Base-by-base conservation (phyloP, 805 yeast species). In the Pichia rugopelliculosa region DNA sequence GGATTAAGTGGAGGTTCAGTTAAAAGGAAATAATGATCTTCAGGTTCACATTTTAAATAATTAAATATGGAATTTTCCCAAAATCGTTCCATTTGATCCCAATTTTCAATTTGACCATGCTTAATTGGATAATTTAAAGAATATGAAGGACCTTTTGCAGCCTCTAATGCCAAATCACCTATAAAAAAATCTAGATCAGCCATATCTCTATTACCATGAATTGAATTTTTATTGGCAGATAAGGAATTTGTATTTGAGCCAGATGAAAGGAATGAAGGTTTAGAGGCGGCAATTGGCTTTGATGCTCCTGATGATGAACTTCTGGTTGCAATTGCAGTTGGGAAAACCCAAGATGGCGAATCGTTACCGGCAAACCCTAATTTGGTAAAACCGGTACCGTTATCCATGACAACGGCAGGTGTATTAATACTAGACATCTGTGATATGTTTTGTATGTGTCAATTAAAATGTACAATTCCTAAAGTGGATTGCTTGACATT, bases 41-140 rank as follows among this genome's bases (percentile, higher is more conserved):
- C 99, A 15, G 99, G 99, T 69, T 93, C 99, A 65, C 98, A 88
- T 66, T 96, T 81, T 58, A 93, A 76, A 65, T 93, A 93, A 70
- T 93, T 91, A 74, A 93, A 93, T 61, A 93, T 90, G 41, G 96
- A 87, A 60, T 87, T 86, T 63, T 93, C 98, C 99, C 99, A 93
- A 68, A 89, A 91, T 64, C 99, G 77, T 68, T 93, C 99, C 99
- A 93, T 93, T 64, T 93, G 97, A 70, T 93, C 99, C 99, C 99
- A 93, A 67, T 93, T 88, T 67, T 93, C 99, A 53, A 93, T 85
- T 72, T 93, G 99, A 23, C 99, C 99, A 63, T 93, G 99, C 67
- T 89, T 84, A 52, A 93, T 89, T 18, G 99, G 99, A 61, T 93
- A 93, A 53, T 81, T 79, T 50, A 93, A 72, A 25, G 90, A 84